A percentile compares a stretch with the other conserved stretches of the same genome.
phyloP scores from a whole-genome alignment of 2,329 filamentous ascomycete species.

The Fusarium sp. region DNA sequence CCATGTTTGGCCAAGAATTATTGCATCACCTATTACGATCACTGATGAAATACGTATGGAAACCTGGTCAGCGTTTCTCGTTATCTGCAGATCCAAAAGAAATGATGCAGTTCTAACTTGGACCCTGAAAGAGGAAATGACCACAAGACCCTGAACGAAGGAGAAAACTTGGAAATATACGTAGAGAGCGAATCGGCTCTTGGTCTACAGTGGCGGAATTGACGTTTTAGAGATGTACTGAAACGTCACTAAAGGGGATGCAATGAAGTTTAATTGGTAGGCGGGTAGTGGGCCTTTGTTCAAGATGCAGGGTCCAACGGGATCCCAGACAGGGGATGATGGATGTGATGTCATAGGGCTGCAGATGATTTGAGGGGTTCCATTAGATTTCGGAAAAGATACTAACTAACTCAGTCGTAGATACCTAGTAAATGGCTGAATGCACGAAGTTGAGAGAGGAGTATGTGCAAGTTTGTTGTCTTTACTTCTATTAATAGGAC shows the following conservation, averaged over 20 bases:
- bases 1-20: conserved; percentile 12
- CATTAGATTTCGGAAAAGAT: background rate
- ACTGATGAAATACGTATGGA: conserved; percentile 33
- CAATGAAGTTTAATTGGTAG: conserved; percentile 30
- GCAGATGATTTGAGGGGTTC: background rate
- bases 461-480: background rate
- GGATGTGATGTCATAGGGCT: conserved; percentile 44
- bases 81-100: background rate
- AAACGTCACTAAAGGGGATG: conserved; percentile 38
- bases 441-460: background rate
- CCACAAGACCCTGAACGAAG: background rate
- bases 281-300: background rate
- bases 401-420: background rate
- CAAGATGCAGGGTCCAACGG: conserved; percentile 40
- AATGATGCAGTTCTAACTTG: background rate
- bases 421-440: background rate
- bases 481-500: background rate
- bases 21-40: conserved; percentile 38
- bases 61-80: conserved; percentile 6
- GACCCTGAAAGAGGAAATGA: conserved; percentile 12
- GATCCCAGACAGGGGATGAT: conserved; percentile 19
- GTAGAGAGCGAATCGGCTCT: background rate
- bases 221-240: conserved; percentile 25
- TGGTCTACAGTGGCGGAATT: conserved; percentile 13
- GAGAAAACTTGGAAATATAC: conserved; percentile 35